A percentile compares a stretch with the other conserved stretches of the same genome.
Conservation (phyloP, 192 early-diverging fungal species). For the Funneliformis mosseae region DNA sequence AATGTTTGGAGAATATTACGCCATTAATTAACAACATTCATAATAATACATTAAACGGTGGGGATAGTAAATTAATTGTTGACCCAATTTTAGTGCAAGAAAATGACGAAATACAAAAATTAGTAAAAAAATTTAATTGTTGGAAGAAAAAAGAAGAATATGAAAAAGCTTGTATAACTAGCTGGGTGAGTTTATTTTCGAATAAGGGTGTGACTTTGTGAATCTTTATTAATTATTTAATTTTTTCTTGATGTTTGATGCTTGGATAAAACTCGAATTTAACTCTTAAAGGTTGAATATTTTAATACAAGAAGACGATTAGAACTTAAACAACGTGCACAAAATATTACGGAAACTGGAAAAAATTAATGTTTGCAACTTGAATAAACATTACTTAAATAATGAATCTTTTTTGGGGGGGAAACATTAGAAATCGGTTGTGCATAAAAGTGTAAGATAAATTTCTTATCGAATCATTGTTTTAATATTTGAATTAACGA, state of each 20-base stretch:
- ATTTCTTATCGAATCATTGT: too few relatives aligned
- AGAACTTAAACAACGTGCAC: neutral
- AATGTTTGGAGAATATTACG: neutral
- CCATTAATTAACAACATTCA: neutral
- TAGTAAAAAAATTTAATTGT: slow-evolving; percentile 3
- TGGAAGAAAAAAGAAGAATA: neutral
- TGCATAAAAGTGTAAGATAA: too few relatives aligned
- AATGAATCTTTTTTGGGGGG: too few relatives aligned
- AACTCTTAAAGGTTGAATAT: slow-evolving; percentile 5
- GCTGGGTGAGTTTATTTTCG: neutral
- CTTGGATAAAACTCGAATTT: neutral
- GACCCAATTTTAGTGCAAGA: neutral
- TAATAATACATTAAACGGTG: neutral
- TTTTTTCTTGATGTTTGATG: neutral
- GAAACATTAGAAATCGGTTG: too few relatives aligned
- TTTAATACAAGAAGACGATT: neutral
- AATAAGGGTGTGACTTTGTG: neutral
- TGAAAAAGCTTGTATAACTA: slow-evolving; percentile 6
- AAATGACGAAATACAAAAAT: neutral
- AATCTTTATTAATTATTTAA: neutral
- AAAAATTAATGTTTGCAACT: too few relatives aligned
- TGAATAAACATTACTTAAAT: too few relatives aligned
- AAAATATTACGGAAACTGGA: too few relatives aligned
- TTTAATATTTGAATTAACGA: too few relatives aligned
- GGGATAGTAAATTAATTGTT: neutral